phyloP scores from a whole-genome alignment of 306 rosid species.

The Vigna trinervia region DNA sequence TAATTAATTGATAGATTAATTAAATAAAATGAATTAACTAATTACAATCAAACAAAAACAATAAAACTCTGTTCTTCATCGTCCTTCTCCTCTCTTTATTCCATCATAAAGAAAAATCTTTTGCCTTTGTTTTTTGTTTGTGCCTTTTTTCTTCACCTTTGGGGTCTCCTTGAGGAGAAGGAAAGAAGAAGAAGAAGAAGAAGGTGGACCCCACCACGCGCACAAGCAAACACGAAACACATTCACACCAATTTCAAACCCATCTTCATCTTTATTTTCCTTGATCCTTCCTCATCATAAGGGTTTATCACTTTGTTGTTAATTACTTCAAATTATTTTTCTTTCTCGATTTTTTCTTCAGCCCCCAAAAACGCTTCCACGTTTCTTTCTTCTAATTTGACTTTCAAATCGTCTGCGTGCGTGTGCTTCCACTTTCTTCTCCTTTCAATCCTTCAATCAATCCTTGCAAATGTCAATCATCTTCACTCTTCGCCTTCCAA shows the following conservation, averaged over 20 bases:
- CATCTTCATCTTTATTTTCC: slow-evolving; percentile 55
- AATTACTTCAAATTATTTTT: too few species aligned
- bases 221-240: too few species aligned
- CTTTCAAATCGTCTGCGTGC: slow-evolving; percentile 61
- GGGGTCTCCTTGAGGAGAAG: slow-evolving; percentile 42
- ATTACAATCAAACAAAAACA: not conserved
- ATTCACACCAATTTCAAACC: not conserved
- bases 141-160: not conserved
- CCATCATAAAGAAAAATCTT: slow-evolving; percentile 26
- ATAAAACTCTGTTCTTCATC: not conserved
- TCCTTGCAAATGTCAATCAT: slow-evolving; percentile 42
- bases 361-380: not conserved
- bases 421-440: not conserved
- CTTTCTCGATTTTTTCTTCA: not conserved
- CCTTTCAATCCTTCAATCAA: not conserved
- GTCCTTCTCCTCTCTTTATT: not conserved
- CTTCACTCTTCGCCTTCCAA: slow-evolving; percentile 17
- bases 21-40: not conserved
- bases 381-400: slow-evolving; percentile 61
- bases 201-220: slow-evolving; percentile 41
- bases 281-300: slow-evolving; percentile 37
- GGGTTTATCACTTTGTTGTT: not conserved
- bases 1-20: not conserved
- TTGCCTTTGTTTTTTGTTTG: slow-evolving; percentile 7
- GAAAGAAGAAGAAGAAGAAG: slow-evolving; percentile 15